Percentiles rank a stretch among this genome's conserved stretches.
Evolutionary conservation across 1,284 basidiomycete genomes (phyloP).

Genomic region (Inonotus obliquus): DNA sequence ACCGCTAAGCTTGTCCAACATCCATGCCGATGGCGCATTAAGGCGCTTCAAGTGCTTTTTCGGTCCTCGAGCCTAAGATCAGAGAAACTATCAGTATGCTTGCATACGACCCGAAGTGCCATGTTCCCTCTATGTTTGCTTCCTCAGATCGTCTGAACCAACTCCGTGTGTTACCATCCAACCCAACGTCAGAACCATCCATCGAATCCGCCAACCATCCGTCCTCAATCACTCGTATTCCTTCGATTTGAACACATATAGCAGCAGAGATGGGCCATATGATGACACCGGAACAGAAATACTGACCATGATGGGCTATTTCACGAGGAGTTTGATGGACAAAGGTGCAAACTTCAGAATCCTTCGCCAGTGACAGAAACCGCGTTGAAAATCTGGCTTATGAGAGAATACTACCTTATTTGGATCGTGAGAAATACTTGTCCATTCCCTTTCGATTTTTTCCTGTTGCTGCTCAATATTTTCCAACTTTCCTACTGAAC

Average conservation of each 20-base stretch:
- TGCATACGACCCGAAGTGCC: not conserved
- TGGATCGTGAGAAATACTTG: not conserved
- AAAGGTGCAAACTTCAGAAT: conserved; percentile 2
- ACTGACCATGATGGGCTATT: conserved; percentile 39
- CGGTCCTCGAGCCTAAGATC: conserved; percentile 86
- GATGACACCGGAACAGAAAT: conserved; percentile 21
- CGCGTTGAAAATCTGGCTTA: not conserved
- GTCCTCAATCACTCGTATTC: conserved; percentile 18
- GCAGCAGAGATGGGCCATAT: conserved; percentile 2
- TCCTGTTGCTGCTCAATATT: too few relatives aligned
- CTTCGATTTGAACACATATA: conserved; percentile 21
- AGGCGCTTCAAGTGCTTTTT: conserved; percentile 99
- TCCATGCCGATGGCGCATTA: conserved; percentile 97
- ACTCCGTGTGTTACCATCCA: not conserved
- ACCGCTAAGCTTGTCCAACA: conserved; percentile 98
- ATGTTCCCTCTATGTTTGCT: not conserved
- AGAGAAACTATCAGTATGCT: conserved; percentile 8
- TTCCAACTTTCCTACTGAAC: too few relatives aligned
- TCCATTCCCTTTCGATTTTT: too few relatives aligned
- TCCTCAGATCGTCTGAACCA: not conserved
- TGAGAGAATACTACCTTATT: not conserved
- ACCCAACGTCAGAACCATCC: conserved; percentile 1
- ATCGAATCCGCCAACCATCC: conserved; percentile 25
- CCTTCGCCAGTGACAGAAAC: not conserved
- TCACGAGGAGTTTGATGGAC: conserved; percentile 22